These are phyloP conservation scores for Clavispora santaluciae DNA, from an alignment of 805 yeast species.

Conservation along the genomic window DNA sequence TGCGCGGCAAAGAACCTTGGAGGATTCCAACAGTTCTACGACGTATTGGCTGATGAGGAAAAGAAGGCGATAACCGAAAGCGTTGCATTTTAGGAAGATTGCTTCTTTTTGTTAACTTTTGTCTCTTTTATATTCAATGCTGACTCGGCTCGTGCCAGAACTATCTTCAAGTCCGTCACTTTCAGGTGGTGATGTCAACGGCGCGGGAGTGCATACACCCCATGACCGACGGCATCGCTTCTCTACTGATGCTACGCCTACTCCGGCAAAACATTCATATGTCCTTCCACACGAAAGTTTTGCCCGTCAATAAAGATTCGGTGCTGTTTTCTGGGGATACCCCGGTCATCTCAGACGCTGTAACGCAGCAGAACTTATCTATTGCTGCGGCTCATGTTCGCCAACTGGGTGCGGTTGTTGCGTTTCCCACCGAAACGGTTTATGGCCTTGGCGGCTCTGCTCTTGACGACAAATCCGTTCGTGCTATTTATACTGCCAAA, in stretches of 20 bases:
- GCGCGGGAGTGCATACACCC: not conserved
- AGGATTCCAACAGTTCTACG: conserved; percentile 50
- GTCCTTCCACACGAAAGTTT: conserved; percentile 30
- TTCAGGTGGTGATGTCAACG: no score
- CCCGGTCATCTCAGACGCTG: conserved; percentile 47
- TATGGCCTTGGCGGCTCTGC: conserved; percentile 94
- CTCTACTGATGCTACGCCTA: not conserved
- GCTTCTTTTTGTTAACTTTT: not conserved
- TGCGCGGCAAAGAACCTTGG: conserved; percentile 46
- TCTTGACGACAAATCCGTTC: conserved; percentile 64
- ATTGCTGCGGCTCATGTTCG: conserved; percentile 39
- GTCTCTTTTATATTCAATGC: not conserved
- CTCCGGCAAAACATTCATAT: not conserved
- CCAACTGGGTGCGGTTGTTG: conserved; percentile 49
- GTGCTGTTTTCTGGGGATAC: conserved; percentile 45
- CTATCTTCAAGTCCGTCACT: no score
- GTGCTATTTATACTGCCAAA: conserved; percentile 77
- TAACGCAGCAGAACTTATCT: conserved; percentile 45
- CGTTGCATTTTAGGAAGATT: conserved; percentile 28
- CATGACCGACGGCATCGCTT: not conserved
- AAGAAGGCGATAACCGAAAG: conserved; percentile 48
- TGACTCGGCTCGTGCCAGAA: no score
- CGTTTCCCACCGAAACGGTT: conserved; percentile 96
- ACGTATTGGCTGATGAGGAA: conserved; percentile 46
- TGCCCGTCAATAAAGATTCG: conserved; percentile 50